Evolutionary conservation across 768 basidiomycete species (phyloP), one percentile per base, ranked within the genome.

Genomic region (Suillus sp.): DNA sequence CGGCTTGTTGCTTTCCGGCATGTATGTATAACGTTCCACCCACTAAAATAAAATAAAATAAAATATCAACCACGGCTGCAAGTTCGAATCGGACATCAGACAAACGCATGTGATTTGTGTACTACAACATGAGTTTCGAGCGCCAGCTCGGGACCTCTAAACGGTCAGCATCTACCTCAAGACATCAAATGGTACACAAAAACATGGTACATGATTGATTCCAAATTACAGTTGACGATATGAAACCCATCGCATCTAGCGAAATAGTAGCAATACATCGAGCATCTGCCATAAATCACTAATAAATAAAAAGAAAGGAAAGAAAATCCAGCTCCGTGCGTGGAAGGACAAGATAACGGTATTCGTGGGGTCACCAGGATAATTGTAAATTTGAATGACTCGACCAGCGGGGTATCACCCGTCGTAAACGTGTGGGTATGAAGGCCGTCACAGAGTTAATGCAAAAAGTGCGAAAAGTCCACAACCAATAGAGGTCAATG

Each of bases 321-420:
- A 62, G 38, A 18, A 62, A 60, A 18, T 20, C 30, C 67, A 65
- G 71, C 68, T 66, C 64, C 66, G 18, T 54, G 35, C 18, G 37
- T 13, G 20, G 53, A 35, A 40, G 43, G 55, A 60, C 27, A 27
- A 42, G 10, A 58, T 45, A 56, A n/a, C 32, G 32, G 13, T 50
- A 30, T 55, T 43, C 18, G 42, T 27, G 47, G 54, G 50, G 68
- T 77, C 71, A 37, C 74, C 67, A 68, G 74, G 72, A 71, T 61
- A 57, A 27, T 25, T 37, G 43, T 63, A 62, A 43, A 47, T 57
- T 37, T 30, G 47, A 32, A 59, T 56, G 59, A 74, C 59, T 67
- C 79, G 65, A 71, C 81, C 83, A 56, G 80, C 78, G 34, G 70
- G 47, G 68, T 82, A 77, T 67, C 69, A 67, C 68, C 80, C 78